Conservation (phyloP, 208 protist species). For the Acanthamoeba castellanii region DNA sequence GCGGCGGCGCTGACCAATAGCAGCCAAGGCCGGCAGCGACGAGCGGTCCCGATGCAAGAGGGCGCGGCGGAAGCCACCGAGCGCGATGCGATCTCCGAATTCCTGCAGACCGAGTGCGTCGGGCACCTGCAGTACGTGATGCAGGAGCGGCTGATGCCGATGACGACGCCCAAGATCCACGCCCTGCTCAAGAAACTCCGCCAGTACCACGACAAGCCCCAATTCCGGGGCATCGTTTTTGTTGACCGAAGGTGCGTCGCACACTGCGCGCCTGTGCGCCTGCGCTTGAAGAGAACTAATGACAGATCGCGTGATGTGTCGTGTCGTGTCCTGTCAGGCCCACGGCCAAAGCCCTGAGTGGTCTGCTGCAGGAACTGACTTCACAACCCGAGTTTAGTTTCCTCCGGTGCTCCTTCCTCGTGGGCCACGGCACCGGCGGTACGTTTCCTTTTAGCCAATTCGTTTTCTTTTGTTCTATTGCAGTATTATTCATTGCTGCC, state of each 20-base stretch:
- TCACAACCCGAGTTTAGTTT: background rate
- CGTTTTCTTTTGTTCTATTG: background rate
- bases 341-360: background rate
- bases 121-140: background rate
- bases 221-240: constrained; percentile 29
- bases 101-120: background rate
- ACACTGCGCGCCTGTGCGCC: background rate
- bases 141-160: background rate
- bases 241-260: background rate
- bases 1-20: background rate
- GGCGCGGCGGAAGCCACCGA: background rate
- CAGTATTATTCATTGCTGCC: no score
- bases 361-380: background rate
- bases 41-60: background rate
- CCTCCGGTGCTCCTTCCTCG: constrained; percentile 51
- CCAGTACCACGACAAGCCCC: background rate
- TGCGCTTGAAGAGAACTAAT: background rate
- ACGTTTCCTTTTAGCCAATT: background rate
- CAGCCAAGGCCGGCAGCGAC: background rate
- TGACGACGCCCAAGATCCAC: background rate
- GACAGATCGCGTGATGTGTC: background rate
- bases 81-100: background rate
- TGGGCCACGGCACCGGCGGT: constrained; percentile 82
- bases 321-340: background rate
- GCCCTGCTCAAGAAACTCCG: background rate